Percentiles rank a stretch among this genome's conserved stretches.
These are phyloP conservation scores for Annulohypoxylon truncatum DNA, from an alignment of 2,329 filamentous ascomycete genomes.

Conservation along the genomic window DNA sequence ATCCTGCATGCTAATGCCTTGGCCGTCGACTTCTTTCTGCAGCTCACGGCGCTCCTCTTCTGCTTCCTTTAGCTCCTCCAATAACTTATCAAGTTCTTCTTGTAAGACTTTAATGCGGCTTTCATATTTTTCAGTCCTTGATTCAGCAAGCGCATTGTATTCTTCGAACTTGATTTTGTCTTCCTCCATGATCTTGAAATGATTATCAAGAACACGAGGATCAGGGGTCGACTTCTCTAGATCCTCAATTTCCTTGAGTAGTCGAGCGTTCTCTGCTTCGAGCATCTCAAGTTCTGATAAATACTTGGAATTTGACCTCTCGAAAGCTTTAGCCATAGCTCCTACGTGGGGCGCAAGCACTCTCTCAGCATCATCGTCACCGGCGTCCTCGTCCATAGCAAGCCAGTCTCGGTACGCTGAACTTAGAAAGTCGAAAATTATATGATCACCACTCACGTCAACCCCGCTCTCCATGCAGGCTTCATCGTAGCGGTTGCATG, in stretches of 20 bases:
- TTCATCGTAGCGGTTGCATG: conserved; percentile 83
- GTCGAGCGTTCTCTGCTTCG: conserved; percentile 83
- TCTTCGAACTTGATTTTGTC: conserved; percentile 95
- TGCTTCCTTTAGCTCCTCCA: conserved; percentile 78
- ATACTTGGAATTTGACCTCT: conserved; percentile 85
- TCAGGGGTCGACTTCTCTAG: conserved; percentile 88
- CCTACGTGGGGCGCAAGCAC: conserved; percentile 86
- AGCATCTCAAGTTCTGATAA: conserved; percentile 84
- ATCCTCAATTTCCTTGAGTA: conserved; percentile 88
- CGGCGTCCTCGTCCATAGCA: conserved; percentile 87
- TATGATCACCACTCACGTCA: conserved; percentile 88
- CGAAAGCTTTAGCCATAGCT: conserved; percentile 88
- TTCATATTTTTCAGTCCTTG: conserved; percentile 90
- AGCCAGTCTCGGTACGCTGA: conserved; percentile 94
- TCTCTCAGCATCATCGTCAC: conserved; percentile 83
- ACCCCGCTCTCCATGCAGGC: conserved; percentile 88
- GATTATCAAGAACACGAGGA: conserved; percentile 83
- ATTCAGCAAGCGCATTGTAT: conserved; percentile 87
- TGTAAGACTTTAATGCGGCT: conserved; percentile 83
- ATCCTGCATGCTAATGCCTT: conserved; percentile 96
- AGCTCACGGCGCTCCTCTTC: conserved; percentile 84
- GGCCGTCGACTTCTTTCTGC: conserved; percentile 88
- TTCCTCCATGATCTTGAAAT: conserved; percentile 93
- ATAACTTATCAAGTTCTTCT: conserved; percentile 83
- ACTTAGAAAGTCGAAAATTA: conserved; percentile 93